Evolutionary conservation across 768 basidiomycete species (phyloP).

Genomic region (Boletus rubroflammeus): DNA sequence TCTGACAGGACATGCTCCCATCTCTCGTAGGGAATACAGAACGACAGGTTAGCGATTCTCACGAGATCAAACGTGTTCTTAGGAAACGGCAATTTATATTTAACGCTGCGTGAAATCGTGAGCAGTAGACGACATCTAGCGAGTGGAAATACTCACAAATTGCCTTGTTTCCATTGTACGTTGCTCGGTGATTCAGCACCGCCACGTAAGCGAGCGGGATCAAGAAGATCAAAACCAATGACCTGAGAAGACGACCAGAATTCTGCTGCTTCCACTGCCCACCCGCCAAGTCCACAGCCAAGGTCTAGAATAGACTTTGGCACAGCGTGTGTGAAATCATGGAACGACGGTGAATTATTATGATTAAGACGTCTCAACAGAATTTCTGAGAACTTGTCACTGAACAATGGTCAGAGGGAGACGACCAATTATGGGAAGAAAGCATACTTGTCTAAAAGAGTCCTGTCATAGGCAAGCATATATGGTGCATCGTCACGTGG

Average conservation of each 20-base stretch:
- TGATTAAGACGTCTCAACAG: conserved; percentile 55
- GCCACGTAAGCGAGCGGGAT: conserved; percentile 32
- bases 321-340: conserved; percentile 43
- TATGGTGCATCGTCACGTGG: conserved; percentile 47
- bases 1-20: conserved; percentile 63
- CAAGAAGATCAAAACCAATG: conserved; percentile 64
- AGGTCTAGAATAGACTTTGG: conserved; percentile 64
- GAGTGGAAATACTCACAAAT: conserved; percentile 52
- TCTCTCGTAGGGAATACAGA: conserved; percentile 55
- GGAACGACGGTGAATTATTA: conserved; percentile 57
- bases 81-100: conserved; percentile 57
- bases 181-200: conserved; percentile 35
- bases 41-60: conserved; percentile 63
- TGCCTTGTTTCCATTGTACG: conserved; percentile 53
- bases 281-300: conserved; percentile 71
- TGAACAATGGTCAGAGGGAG: conserved; percentile 28
- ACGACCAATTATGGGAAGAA: conserved; percentile 7
- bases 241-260: conserved; percentile 60
- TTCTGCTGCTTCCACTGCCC: conserved; percentile 60
- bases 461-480: conserved; percentile 63
- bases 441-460: conserved; percentile 55
- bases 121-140: not conserved
- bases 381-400: conserved; percentile 55
- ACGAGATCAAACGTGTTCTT: conserved; percentile 66
- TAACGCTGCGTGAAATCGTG: conserved; percentile 39